phyloP scores from a whole-genome alignment of 176 grass and related monocot species.

The Hsuehochloa calcarea region DNA sequence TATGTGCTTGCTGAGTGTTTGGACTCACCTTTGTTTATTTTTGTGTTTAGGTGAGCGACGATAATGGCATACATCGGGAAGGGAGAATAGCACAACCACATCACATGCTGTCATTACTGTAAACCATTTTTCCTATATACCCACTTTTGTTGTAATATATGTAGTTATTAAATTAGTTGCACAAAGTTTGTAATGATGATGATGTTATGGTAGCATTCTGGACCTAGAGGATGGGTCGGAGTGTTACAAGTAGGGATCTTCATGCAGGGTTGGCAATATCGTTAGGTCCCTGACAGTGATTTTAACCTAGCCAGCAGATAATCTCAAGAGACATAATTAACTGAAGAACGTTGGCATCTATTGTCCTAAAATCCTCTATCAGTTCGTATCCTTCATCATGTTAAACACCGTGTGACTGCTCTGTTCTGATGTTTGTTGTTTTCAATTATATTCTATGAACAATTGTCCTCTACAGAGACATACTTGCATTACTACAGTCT shows the following conservation, averaged over 20 bases:
- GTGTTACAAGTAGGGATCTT: neutral
- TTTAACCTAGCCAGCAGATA: neutral
- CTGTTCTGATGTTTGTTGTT: neutral
- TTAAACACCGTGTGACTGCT: neutral
- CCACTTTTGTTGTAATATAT: no score
- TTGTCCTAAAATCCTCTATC: neutral
- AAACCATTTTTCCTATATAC: no score
- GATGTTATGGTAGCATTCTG: no score
- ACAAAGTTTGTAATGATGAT: no score
- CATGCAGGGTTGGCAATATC: neutral
- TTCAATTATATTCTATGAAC: neutral
- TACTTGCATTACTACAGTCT: neutral
- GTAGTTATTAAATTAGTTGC: no score
- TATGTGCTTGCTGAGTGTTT: no score
- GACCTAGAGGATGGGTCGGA: no score
- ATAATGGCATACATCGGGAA: no score
- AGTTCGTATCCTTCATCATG: neutral
- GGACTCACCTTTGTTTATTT: no score
- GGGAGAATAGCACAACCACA: no score
- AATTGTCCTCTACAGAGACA: neutral
- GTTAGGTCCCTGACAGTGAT: neutral
- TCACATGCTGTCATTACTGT: no score
- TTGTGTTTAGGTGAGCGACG: no score
- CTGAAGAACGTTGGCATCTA: neutral
- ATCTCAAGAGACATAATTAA: neutral